Percentiles rank a stretch among this genome's conserved stretches.
These are phyloP conservation scores for Saprolegnia diclina DNA, from an alignment of 352 stramenopile species.

Conservation along the genomic window DNA sequence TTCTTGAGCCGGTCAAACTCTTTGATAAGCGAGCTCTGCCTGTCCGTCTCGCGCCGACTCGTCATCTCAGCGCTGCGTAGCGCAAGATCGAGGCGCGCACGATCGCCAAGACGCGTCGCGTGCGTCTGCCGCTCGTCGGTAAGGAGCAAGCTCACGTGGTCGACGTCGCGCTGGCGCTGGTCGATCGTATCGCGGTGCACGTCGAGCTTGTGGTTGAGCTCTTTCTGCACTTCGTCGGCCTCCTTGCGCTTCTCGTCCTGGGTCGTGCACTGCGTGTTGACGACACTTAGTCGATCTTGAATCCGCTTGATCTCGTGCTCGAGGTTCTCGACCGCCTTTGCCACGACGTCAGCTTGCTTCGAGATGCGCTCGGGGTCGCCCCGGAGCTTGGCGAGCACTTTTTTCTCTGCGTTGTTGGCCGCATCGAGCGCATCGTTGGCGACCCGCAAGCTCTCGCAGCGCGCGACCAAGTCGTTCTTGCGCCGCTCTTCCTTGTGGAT, in stretches of 20 bases:
- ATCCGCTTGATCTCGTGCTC: slow-evolving; percentile 61
- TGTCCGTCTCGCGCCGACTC: slow-evolving; percentile 56
- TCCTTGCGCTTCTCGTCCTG: slow-evolving; percentile 61
- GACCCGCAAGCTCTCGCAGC: slow-evolving; percentile 50
- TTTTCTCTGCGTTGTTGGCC: slow-evolving; percentile 40
- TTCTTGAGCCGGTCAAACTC: slow-evolving; percentile 82
- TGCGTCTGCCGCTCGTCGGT: slow-evolving; percentile 82
- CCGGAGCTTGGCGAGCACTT: slow-evolving; percentile 58
- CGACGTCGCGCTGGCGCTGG: slow-evolving; percentile 87
- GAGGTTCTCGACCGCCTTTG: slow-evolving; percentile 64
- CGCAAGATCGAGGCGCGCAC: slow-evolving; percentile 60
- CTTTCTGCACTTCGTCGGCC: slow-evolving; percentile 67
- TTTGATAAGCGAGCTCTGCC: slow-evolving; percentile 55
- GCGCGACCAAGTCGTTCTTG: slow-evolving; percentile 52
- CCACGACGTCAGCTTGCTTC: slow-evolving; percentile 82
- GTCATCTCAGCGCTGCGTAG: slow-evolving; percentile 46
- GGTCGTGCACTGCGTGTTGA: slow-evolving; percentile 38
- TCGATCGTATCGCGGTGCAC: slow-evolving; percentile 87
- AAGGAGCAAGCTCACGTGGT: slow-evolving; percentile 81
- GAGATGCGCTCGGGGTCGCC: slow-evolving; percentile 73
- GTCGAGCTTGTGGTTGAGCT: slow-evolving; percentile 81
- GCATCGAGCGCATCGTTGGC: slow-evolving; percentile 62
- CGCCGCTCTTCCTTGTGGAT: slow-evolving; percentile 60
- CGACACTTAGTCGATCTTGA: slow-evolving; percentile 32
- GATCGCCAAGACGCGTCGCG: slow-evolving; percentile 61